These are phyloP conservation scores for Capillidium heterosporum DNA, from an alignment of 371 early-diverging fungal species.

Conservation along the genomic window DNA sequence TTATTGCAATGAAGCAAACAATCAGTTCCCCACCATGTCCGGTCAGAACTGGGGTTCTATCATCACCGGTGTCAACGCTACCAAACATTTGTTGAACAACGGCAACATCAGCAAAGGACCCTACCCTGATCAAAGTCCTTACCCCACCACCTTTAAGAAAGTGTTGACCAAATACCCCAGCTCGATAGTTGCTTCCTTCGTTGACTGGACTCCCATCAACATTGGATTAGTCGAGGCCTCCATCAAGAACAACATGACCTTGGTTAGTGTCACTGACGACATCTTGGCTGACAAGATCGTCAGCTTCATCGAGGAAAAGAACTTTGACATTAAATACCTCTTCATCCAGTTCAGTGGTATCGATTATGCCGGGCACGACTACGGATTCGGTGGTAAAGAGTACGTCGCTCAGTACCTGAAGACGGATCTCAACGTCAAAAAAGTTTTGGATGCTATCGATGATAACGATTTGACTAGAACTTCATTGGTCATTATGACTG, in stretches of 20 bases:
- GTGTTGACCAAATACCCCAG: not conserved
- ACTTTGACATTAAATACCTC: constrained; percentile 2
- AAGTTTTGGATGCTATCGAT: constrained; percentile 5
- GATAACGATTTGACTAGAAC: not conserved
- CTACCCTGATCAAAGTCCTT: constrained; percentile 3
- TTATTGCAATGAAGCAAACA: not conserved
- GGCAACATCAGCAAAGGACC: not conserved
- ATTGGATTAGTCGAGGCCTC: constrained; percentile 8
- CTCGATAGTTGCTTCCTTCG: constrained; percentile 2
- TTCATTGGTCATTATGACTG: constrained; percentile 8
- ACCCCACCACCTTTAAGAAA: constrained; percentile 9
- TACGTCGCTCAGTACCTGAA: constrained; percentile 3
- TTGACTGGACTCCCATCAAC: constrained; percentile 8
- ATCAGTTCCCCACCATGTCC: constrained; percentile 3
- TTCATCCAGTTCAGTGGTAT: constrained; percentile 8
- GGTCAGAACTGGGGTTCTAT: constrained; percentile 10
- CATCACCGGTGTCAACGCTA: constrained; percentile 6
- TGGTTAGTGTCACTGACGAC: not conserved
- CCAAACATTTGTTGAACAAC: constrained; percentile 8
- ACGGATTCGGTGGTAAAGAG: not conserved
- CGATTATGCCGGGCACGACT: constrained; percentile 6
- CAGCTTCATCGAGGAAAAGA: constrained; percentile 1
- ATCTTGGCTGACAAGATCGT: constrained; percentile 3
- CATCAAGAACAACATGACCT: not conserved
- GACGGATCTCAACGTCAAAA: constrained; percentile 1